Conservation (phyloP, 805 yeast genomes). For the Candida chilensis region DNA sequence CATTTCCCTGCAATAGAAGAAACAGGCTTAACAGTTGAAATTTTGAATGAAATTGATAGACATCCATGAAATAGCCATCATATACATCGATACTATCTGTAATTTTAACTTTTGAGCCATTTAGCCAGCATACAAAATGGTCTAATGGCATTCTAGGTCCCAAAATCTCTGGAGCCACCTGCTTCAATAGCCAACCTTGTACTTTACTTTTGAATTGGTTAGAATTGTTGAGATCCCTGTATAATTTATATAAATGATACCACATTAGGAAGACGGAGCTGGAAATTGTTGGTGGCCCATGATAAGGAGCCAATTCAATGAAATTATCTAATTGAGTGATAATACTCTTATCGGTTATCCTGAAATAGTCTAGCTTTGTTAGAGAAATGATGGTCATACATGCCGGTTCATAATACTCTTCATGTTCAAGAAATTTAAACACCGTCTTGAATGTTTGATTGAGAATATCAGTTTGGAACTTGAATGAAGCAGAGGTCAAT, state of each 20-base stretch:
- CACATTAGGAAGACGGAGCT: slow-evolving; percentile 46
- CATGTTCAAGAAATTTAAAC: slow-evolving; percentile 24
- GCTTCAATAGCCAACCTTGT: slow-evolving; percentile 40
- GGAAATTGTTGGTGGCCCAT: slow-evolving; percentile 46
- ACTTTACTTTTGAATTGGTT: slow-evolving; percentile 21
- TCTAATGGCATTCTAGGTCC: no score
- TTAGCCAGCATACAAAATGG: no score
- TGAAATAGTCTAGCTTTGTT: slow-evolving; percentile 2
- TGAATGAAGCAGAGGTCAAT: slow-evolving; percentile 2
- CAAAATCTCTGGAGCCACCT: no score
- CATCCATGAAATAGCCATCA: no score
- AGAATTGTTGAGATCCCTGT: slow-evolving; percentile 19
- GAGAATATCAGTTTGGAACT: background rate
- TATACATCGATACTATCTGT: no score
- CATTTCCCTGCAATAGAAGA: no score
- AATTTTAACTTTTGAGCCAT: no score
- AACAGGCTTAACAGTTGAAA: no score
- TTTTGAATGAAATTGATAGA: no score
- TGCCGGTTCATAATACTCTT: slow-evolving; percentile 13
- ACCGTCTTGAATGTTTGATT: slow-evolving; percentile 20
- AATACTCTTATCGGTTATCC: slow-evolving; percentile 26
- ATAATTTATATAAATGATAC: slow-evolving; percentile 29
- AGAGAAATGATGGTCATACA: slow-evolving; percentile 17
- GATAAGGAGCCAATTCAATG: slow-evolving; percentile 44
- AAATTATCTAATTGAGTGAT: slow-evolving; percentile 37